Percentiles rank a stretch among this genome's conserved stretches.
Conservation (phyloP, 805 yeast species). For the Kodamaea sagamina region DNA sequence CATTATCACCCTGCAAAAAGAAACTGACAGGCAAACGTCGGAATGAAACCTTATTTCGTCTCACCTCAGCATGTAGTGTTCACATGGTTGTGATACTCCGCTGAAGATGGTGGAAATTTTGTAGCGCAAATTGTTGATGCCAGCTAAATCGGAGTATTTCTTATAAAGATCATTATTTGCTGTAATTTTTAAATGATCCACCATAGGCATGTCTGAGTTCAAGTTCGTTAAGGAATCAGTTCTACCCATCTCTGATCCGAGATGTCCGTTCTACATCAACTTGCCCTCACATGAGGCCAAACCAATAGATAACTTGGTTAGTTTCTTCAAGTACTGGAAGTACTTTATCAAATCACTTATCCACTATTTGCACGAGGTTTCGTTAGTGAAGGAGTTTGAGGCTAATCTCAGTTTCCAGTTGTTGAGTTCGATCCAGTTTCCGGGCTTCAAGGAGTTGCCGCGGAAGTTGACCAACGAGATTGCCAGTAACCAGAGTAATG, state of each 20-base stretch:
- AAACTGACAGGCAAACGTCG: constrained; percentile 1
- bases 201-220: constrained; percentile 10
- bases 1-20: background rate
- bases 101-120: background rate
- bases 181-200: constrained; percentile 2
- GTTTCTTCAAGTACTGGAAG: constrained; percentile 44
- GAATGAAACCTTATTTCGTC: background rate
- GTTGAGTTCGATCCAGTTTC: constrained; percentile 40
- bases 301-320: constrained; percentile 41
- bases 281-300: constrained; percentile 40
- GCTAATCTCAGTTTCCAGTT: constrained; percentile 40
- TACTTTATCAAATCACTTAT: constrained; percentile 39
- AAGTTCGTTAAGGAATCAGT: constrained; percentile 18
- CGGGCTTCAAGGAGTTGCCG: constrained; percentile 47
- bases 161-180: background rate
- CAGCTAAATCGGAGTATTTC: constrained; percentile 5
- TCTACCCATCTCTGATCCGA: constrained; percentile 35
- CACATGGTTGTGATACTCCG: constrained; percentile 1
- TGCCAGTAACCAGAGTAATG: background rate
- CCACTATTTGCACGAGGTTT: constrained; percentile 43
- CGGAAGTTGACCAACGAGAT: constrained; percentile 16
- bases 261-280: constrained; percentile 41
- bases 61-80: too few species aligned
- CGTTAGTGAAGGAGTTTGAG: constrained; percentile 48
- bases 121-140: constrained; percentile 4